Conservation (phyloP, 331 rosid genomes). For the Malus hybrid region DNA sequence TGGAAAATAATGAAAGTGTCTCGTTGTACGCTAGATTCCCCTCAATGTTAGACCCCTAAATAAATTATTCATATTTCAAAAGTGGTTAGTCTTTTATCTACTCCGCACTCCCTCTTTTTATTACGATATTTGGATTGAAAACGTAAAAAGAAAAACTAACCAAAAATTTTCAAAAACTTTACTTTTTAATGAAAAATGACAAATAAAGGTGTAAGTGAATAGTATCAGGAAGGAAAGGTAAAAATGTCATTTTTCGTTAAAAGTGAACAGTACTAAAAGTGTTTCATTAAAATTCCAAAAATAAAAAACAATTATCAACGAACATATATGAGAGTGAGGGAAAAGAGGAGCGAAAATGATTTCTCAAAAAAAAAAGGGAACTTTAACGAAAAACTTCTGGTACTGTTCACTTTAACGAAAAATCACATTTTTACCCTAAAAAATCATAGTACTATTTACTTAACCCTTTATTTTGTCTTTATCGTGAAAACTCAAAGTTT, state of each 20-base stretch:
- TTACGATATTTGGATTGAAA: neutral
- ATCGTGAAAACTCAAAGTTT: too few relatives aligned
- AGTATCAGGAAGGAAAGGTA: too few relatives aligned
- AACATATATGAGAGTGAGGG: neutral
- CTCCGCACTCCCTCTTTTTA: too few relatives aligned
- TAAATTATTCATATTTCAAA: neutral
- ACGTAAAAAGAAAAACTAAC: too few relatives aligned
- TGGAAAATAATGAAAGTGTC: neutral
- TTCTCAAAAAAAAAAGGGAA: neutral
- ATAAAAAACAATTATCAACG: neutral
- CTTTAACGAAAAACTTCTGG: rapidly evolving
- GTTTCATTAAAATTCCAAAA: too few relatives aligned
- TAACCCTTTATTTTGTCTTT: too few relatives aligned
- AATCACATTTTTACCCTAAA: too few relatives aligned
- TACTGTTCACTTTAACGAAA: too few relatives aligned
- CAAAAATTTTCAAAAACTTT: rapidly evolving
- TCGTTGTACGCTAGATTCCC: neutral
- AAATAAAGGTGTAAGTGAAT: too few relatives aligned
- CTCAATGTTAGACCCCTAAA: neutral
- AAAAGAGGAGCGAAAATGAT: neutral
- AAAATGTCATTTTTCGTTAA: too few relatives aligned
- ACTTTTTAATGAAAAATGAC: too few relatives aligned
- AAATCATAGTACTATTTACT: too few relatives aligned
- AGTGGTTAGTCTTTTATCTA: neutral
- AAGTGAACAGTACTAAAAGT: rapidly evolving